phyloP scores from a whole-genome alignment of 495 filamentous ascomycete genomes.

The Tuber magnatum region DNA sequence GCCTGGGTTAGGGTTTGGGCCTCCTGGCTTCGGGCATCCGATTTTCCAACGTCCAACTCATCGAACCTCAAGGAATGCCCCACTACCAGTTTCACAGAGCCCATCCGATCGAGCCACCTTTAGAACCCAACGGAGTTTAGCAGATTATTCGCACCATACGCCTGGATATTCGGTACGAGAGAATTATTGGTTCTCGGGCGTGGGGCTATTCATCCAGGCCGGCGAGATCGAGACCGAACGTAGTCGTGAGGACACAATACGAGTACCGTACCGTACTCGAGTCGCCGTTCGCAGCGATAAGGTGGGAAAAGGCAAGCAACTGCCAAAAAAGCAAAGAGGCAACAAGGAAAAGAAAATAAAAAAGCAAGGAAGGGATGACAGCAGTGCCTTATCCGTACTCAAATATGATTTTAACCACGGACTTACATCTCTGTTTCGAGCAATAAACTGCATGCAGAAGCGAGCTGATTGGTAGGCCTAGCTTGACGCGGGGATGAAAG shows the following conservation, averaged over 20 bases:
- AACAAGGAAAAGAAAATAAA: not conserved
- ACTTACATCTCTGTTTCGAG: slow-evolving; percentile 1
- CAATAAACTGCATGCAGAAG: not conserved
- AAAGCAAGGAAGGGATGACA: not conserved
- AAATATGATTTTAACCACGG: not conserved
- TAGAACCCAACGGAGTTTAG: not conserved
- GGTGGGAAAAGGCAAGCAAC: not conserved
- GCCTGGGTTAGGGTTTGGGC: not conserved
- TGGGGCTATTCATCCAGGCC: not conserved
- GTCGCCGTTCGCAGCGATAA: not conserved
- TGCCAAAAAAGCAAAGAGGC: not conserved
- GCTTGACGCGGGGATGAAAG: not conserved
- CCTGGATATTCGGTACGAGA: not conserved
- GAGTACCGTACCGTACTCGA: no score
- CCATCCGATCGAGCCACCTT: not conserved
- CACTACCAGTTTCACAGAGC: not conserved
- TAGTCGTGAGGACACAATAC: not conserved
- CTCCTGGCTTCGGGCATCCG: not conserved
- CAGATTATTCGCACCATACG: not conserved
- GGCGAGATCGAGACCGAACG: not conserved
- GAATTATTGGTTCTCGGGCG: not conserved
- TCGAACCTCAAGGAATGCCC: not conserved
- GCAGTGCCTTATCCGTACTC: not conserved
- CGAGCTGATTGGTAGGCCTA: not conserved
- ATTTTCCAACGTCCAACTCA: not conserved